Base-by-base conservation (phyloP, 1,284 basidiomycete genomes). In the Retiboletus flavoniger region DNA sequence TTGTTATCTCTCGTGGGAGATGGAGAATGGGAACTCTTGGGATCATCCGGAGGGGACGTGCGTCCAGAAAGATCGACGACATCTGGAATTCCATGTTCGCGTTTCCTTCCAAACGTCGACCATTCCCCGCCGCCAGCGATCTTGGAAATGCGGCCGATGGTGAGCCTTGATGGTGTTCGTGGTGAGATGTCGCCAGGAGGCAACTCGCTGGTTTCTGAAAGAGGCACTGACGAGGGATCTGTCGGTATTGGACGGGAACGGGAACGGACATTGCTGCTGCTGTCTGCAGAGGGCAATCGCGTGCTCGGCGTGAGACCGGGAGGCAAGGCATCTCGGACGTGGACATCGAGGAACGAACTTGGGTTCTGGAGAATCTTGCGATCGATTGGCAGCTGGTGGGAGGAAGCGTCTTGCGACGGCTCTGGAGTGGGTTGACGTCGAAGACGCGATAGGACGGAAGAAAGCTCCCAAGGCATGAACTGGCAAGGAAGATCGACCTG, bases 21-120 rank as follows among this genome's bases (percentile, higher is more conserved):
- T 4, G 42, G 50, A 24, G 68, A 68, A 28, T 42, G 50, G 11
- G 64, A 54, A 14, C 50, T 44, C 42, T 52, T 51, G 24, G 38
- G 51, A 48, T 58, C 45, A 47, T 58, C 55, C 7, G 19, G 51
- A 24, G 63, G 52, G 13, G 59, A 54, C 4, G 60, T 38, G 19
- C 47, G 56, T 17, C 53, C 61, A 44, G 64, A 54, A 28, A 54
- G 44, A 26, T 36, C 55, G 16, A 49, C 54, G 17, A 50, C 50
- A 44, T 61, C 60, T 35, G 60, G 46, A n/a, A 54, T 19, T 47
- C 53, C 53, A 26, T 57, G 63, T 19, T 56, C 55, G 38, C 63
- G 65, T 43, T 63, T 65, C 46, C 72, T 64, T 17, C 77, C 77
- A 64, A 78, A 79, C 9, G 76, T 78, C 13, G 77, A 70, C 77